Evolutionary conservation across 805 yeast genomes (phyloP).

Genomic region (Candida oleophila): DNA sequence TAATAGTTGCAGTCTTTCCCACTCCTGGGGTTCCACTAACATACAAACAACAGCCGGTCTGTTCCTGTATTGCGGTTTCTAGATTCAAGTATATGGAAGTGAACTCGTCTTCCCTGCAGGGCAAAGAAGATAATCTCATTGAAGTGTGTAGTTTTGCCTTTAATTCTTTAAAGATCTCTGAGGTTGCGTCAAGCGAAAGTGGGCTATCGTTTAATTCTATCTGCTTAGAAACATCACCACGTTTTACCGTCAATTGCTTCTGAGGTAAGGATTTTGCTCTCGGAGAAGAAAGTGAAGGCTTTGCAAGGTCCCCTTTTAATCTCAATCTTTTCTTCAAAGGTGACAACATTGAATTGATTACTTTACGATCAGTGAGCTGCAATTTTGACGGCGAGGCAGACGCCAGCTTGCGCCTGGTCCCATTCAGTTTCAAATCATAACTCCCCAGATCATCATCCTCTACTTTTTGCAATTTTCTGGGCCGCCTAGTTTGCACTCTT

Average conservation of each 20-base stretch:
- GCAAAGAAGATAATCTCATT: conserved; percentile 52
- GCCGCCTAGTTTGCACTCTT: too few relatives aligned
- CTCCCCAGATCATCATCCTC: conserved; percentile 1
- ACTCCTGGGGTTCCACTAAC: conserved; percentile 98
- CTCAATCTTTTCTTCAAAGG: conserved; percentile 21
- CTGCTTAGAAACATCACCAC: not conserved
- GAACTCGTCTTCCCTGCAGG: conserved; percentile 86
- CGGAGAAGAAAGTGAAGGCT: conserved; percentile 3
- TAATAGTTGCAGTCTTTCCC: conserved; percentile 91
- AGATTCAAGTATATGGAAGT: conserved; percentile 64
- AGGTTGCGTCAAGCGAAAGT: conserved; percentile 18
- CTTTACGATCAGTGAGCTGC: conserved; percentile 17
- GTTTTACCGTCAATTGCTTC: not conserved
- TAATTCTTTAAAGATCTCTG: conserved; percentile 35
- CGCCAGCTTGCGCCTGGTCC: not conserved
- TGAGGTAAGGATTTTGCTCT: not conserved
- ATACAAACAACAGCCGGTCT: conserved; percentile 80
- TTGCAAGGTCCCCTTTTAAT: conserved; percentile 4
- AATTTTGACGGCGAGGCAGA: not conserved
- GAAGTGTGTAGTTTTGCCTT: conserved; percentile 45
- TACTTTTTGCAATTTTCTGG: too few relatives aligned
- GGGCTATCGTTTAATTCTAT: conserved; percentile 3
- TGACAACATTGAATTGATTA: conserved; percentile 18
- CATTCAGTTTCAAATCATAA: not conserved
- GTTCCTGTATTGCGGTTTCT: conserved; percentile 67